phyloP scores from a whole-genome alignment of 2,329 filamentous ascomycete species.

The Cercospora zeina region DNA sequence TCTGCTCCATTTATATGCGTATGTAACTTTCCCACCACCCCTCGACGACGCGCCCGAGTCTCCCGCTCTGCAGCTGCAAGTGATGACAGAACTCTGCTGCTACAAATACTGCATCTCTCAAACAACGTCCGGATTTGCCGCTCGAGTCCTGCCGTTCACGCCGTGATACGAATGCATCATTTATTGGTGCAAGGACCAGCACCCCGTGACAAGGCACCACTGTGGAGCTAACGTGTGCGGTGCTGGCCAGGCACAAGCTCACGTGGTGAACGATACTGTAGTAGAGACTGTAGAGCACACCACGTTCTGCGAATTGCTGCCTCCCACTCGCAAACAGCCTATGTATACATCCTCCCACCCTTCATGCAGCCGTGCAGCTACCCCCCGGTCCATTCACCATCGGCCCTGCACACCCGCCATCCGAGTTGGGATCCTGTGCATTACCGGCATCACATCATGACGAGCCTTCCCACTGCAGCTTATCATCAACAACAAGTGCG shows the following conservation, averaged over 20 bases:
- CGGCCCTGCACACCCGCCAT: not conserved
- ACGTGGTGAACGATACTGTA: constrained; percentile 2
- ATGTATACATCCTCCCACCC: not conserved
- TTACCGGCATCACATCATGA: not conserved
- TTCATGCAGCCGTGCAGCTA: constrained; percentile 11
- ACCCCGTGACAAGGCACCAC: not conserved
- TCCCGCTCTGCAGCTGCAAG: not conserved
- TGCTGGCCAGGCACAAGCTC: not conserved
- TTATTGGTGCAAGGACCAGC: not conserved
- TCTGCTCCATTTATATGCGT: too few species aligned
- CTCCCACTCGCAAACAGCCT: not conserved
- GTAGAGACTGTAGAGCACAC: too few species aligned
- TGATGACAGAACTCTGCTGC: constrained; percentile 1
- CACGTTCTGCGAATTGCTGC: not conserved
- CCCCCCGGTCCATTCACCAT: constrained; percentile 12
- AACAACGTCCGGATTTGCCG: not conserved
- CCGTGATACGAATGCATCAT: not conserved
- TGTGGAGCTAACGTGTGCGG: not conserved
- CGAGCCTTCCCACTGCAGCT: not conserved
- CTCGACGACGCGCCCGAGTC: not conserved
- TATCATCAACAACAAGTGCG: too few species aligned
- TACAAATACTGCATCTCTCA: too few species aligned
- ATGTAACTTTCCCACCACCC: constrained; percentile 10
- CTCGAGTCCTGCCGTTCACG: not conserved
- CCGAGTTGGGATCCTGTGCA: constrained; percentile 6